Conservation (phyloP, 2,329 filamentous ascomycete species). For the Fusarium xyrophilum region DNA sequence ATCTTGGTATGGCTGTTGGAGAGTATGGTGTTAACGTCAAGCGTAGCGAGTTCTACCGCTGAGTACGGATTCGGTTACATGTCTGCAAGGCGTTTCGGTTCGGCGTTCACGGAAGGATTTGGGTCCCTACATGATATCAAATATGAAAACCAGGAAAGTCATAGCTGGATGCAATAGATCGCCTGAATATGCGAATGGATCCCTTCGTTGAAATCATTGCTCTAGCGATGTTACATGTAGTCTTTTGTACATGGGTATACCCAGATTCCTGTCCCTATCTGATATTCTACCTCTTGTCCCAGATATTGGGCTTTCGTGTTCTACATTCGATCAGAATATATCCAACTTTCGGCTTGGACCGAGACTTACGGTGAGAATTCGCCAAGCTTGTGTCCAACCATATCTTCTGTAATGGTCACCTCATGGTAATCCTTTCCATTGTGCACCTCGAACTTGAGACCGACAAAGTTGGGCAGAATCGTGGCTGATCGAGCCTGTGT, state of each 20-base stretch:
- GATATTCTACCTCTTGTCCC: conserved; percentile 49
- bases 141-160: conserved; percentile 14
- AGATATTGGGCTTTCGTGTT: conserved; percentile 66
- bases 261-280: conserved; percentile 28
- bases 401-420: conserved; percentile 86
- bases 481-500: conserved; percentile 89
- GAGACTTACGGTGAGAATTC: conserved; percentile 84
- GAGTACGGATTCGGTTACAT: conserved; percentile 24
- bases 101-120: conserved; percentile 32
- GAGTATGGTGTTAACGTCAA: conserved; percentile 99
- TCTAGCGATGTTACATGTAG: conserved; percentile 43
- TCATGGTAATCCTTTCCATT: conserved; percentile 90
- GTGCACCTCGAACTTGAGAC: conserved; percentile 86
- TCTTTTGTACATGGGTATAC: conserved; percentile 42
- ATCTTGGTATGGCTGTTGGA: conserved; percentile 95
- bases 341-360: not conserved
- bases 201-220: conserved; percentile 23
- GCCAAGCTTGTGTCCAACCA: conserved; percentile 94
- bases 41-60: conserved; percentile 95
- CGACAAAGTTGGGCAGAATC: conserved; percentile 91
- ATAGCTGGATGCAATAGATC: conserved; percentile 31
- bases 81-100: conserved; percentile 36
- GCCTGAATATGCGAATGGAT: conserved; percentile 14
- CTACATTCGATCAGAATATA: conserved; percentile 44
- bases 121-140: conserved; percentile 28